These are phyloP conservation scores for Fomitopsis pinicola DNA, from an alignment of 1,284 basidiomycete species.

Conservation along the genomic window DNA sequence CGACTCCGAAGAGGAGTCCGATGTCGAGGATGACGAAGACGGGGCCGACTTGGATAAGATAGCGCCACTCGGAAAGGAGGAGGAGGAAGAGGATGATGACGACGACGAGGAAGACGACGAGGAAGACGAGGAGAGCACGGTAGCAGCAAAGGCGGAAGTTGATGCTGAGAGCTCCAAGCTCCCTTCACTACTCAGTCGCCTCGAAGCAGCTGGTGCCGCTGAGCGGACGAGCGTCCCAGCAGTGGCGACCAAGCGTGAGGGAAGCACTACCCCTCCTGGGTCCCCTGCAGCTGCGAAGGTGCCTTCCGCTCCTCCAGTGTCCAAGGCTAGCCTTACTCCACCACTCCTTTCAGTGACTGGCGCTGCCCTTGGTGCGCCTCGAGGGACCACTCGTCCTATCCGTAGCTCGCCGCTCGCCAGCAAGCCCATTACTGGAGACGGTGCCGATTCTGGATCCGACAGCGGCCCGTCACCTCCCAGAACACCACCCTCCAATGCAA, in stretches of 20 bases:
- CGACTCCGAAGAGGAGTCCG: constrained; percentile 14
- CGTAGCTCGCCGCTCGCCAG: not conserved
- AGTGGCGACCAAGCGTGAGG: constrained; percentile 20
- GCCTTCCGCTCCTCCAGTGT: constrained; percentile 5
- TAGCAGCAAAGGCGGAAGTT: not conserved
- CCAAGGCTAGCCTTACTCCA: not conserved
- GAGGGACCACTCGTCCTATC: not conserved
- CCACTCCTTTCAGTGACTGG: not conserved
- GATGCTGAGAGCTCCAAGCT: not conserved
- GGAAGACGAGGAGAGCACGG: constrained; percentile 12
- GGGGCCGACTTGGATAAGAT: constrained; percentile 21
- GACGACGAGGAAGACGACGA: constrained; percentile 13
- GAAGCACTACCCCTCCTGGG: constrained; percentile 49
- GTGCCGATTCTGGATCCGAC: not conserved
- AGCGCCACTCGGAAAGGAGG: constrained; percentile 20
- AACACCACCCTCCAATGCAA: not conserved
- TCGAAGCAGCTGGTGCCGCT: not conserved
- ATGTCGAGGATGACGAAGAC: constrained; percentile 25
- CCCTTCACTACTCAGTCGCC: not conserved
- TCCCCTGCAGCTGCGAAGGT: constrained; percentile 39
- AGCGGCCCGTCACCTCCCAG: not conserved
- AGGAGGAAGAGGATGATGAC: constrained; percentile 27
- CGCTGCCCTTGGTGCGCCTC: no score
- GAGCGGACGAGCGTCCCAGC: not conserved
- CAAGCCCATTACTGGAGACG: not conserved